A percentile compares a stretch with the other conserved stretches of the same genome.
Conservation (phyloP, 2,329 filamentous ascomycete species). For the Penicillium sp. region DNA sequence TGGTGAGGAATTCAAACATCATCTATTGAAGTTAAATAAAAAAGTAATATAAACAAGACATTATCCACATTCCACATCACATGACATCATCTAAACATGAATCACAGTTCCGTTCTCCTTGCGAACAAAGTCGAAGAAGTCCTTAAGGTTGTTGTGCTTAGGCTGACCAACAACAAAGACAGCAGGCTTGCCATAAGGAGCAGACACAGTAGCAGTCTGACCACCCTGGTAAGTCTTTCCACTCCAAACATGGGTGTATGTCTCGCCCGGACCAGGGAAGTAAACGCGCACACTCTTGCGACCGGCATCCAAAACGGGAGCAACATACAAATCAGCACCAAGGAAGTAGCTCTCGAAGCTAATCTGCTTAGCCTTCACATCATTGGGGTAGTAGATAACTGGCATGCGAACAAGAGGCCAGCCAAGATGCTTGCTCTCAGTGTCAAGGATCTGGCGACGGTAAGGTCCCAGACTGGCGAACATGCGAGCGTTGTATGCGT, state of each 20-base stretch:
- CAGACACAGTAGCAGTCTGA: constrained; percentile 10
- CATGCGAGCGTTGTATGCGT: constrained; percentile 38
- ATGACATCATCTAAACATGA: constrained; percentile 2
- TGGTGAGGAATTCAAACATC: not conserved
- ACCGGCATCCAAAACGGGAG: constrained; percentile 23
- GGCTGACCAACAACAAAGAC: constrained; percentile 20
- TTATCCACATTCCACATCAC: not conserved
- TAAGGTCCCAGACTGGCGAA: constrained; percentile 36
- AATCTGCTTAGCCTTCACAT: constrained; percentile 17
- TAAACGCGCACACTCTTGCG: constrained; percentile 18
- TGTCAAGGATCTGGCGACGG: constrained; percentile 30
- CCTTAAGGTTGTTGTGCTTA: constrained; percentile 15
- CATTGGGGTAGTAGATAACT: constrained; percentile 24
- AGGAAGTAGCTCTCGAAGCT: constrained; percentile 27
- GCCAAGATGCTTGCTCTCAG: constrained; percentile 21
- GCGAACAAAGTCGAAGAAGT: constrained; percentile 20
- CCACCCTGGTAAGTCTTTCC: constrained; percentile 18
- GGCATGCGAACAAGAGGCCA: constrained; percentile 28
- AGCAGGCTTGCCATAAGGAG: constrained; percentile 22
- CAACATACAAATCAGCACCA: constrained; percentile 23
- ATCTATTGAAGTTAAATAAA: not conserved
- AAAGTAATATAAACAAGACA: not conserved
- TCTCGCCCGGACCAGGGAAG: constrained; percentile 16
- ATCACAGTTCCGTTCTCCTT: constrained; percentile 20
- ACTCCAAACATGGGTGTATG: constrained; percentile 22